Base-by-base conservation (phyloP, 139 green algal species). In the Yamagishiella unicocca region DNA sequence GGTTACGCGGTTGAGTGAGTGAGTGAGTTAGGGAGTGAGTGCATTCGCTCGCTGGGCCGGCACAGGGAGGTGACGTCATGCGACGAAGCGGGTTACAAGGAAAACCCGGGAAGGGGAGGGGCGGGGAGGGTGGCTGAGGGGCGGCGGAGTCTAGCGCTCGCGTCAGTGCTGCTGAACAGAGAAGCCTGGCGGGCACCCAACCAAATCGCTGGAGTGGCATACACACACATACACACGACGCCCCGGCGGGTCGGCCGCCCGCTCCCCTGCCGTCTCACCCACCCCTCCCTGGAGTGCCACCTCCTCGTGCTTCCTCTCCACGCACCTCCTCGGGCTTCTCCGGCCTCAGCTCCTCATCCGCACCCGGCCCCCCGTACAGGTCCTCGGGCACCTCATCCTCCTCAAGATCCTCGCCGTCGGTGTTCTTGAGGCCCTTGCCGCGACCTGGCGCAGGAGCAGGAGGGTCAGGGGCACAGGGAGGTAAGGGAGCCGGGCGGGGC, bases 311-410 rank as follows among this genome's bases (percentile, higher is more conserved):
- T 58, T 17, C 50, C 50, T n/a, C n/a, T 17, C 14, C 50, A n/a
- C 85, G 0, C 85, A 90, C 85, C 85, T 90, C 75, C n/a, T 85
- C 67, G 7, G 85, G 85, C 85, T 81, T 85, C 64, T 85, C 77
- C 7, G 85, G 85, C 42, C 77, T n/a, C 68, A 90, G 78, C 33
- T 75, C 77, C 68, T 90, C 85, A 9, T 83, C 64, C 67, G 35
- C 77, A 0, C 25, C 72, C 43, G 72, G 72, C 43, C 85, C 85
- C n/a, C 25, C 75, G 78, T 90, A 90, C 77, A 90, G 62, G 53
- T 90, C 85, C 77, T 90, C 85, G 1, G 85, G 75, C 72, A 84
- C 33, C 84, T 89, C 80, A 33, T 86, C 80, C 21, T 78, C 62
- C 31, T 10, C 80, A 45, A 86, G 80, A 12, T 76, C 79, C 42